Evolutionary conservation across 169 alveolate genomes (phyloP).

Genomic region (Perkinsus olseni): DNA sequence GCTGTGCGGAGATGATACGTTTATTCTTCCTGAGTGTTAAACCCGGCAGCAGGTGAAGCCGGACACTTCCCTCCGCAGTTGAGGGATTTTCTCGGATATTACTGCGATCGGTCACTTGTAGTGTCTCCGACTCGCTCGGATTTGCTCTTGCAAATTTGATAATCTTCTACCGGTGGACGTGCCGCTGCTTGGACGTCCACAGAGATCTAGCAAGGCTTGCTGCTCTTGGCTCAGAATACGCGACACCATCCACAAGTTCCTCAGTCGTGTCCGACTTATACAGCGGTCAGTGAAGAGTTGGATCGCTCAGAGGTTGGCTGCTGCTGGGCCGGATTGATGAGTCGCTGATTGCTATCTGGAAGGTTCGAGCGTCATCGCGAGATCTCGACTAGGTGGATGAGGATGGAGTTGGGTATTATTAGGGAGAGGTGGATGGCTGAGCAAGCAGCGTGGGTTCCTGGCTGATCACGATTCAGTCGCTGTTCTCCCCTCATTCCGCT

Average conservation of each 20-base stretch:
- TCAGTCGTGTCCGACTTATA: not conserved
- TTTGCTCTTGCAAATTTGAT: no score
- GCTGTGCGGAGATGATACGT: not conserved
- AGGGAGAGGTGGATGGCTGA: not conserved
- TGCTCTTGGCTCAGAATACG: not conserved
- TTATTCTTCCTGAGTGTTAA: not conserved
- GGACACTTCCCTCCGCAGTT: no score
- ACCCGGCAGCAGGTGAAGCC: not conserved
- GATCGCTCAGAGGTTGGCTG: not conserved
- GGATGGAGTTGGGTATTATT: not conserved
- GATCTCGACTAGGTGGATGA: not conserved
- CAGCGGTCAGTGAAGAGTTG: not conserved
- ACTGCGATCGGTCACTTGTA: no score
- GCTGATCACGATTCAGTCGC: not conserved
- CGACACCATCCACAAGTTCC: not conserved
- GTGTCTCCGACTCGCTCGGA: no score
- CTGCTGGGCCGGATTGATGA: not conserved
- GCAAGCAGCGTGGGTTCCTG: not conserved
- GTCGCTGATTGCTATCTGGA: not conserved
- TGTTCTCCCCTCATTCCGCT: no score
- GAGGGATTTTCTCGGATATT: not conserved
- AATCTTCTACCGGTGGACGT: no score
- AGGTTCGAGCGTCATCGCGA: not conserved
- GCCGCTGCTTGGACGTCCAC: no score
- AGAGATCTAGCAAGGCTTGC: no score